Percentiles rank a stretch among this genome's conserved stretches.
Evolutionary conservation across 1,284 basidiomycete species (phyloP).

Genomic region (Thecaphora frezii): DNA sequence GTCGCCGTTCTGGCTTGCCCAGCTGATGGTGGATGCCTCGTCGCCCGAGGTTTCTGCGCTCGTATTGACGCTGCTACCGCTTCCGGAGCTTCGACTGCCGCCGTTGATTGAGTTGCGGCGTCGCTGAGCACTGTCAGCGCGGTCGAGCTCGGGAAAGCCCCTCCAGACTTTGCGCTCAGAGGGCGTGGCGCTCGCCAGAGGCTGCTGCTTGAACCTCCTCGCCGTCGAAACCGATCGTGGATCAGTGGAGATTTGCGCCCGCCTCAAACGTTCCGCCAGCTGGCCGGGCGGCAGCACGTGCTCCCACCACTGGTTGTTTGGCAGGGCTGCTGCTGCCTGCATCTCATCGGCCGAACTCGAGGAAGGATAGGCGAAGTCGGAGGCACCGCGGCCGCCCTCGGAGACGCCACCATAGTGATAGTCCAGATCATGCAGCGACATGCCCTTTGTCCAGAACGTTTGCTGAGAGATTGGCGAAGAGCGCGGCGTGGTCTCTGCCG

Average conservation of each 20-base stretch:
- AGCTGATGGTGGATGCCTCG: constrained; percentile 11
- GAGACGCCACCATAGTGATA: not conserved
- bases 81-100: not conserved
- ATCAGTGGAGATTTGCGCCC: constrained; percentile 28
- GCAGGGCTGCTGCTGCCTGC: not conserved
- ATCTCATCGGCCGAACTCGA: not conserved
- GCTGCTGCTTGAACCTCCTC: constrained; percentile 19
- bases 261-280: constrained; percentile 41
- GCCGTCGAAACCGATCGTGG: constrained; percentile 11
- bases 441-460: not conserved
- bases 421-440: too few relatives aligned
- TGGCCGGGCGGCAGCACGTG: constrained; percentile 46
- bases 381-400: not conserved
- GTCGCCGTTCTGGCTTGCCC: too few relatives aligned
- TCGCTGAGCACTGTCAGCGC: not conserved
- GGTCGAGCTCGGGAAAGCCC: constrained; percentile 17
- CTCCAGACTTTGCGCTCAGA: constrained; percentile 32
- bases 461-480: not conserved
- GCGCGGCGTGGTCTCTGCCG: not conserved
- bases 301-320: constrained; percentile 39
- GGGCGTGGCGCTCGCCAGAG: constrained; percentile 30
- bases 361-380: not conserved
- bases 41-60: constrained; percentile 35
- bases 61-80: not conserved
- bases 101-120: not conserved